These are phyloP conservation scores for Xerocomellus amylosporus DNA, from an alignment of 768 basidiomycete species.

Conservation along the genomic window DNA sequence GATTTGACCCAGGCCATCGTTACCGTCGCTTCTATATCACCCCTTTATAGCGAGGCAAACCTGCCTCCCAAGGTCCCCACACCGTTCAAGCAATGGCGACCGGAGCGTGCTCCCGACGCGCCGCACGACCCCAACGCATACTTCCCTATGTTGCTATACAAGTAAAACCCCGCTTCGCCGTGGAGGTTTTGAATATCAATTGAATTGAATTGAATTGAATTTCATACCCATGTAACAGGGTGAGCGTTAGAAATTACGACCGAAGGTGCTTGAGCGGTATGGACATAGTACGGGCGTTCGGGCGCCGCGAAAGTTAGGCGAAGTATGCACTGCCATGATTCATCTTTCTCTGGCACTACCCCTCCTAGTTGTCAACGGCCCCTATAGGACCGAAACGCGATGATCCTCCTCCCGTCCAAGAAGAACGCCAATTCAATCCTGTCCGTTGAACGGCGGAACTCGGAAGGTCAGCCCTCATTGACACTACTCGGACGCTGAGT, in stretches of 20 bases:
- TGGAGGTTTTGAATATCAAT: conserved; percentile 9
- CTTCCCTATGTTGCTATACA: conserved; percentile 79
- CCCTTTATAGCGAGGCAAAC: conserved; percentile 57
- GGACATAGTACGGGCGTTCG: background rate
- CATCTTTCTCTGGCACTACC: background rate
- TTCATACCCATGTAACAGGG: conserved; percentile 28
- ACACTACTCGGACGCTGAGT: background rate
- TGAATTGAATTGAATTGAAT: conserved; percentile 31
- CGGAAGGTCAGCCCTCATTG: background rate
- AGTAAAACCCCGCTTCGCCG: conserved; percentile 24
- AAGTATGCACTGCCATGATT: background rate
- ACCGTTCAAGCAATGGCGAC: conserved; percentile 70
- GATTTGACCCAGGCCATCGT: conserved; percentile 74
- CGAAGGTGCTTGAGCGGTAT: background rate
- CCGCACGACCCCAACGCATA: conserved; percentile 81
- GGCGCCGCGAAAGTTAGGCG: background rate
- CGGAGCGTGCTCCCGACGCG: conserved; percentile 67
- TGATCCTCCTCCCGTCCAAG: too few species aligned
- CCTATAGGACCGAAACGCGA: background rate
- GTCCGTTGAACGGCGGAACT: background rate
- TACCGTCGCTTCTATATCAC: conserved; percentile 52
- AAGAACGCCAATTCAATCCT: background rate
- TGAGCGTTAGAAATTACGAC: background rate
- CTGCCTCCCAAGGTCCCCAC: conserved; percentile 75
- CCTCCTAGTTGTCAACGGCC: background rate